Percentiles rank a stretch among this genome's conserved stretches.
Conservation (phyloP, 2,329 filamentous ascomycete species). For the Cladosporium sp. region DNA sequence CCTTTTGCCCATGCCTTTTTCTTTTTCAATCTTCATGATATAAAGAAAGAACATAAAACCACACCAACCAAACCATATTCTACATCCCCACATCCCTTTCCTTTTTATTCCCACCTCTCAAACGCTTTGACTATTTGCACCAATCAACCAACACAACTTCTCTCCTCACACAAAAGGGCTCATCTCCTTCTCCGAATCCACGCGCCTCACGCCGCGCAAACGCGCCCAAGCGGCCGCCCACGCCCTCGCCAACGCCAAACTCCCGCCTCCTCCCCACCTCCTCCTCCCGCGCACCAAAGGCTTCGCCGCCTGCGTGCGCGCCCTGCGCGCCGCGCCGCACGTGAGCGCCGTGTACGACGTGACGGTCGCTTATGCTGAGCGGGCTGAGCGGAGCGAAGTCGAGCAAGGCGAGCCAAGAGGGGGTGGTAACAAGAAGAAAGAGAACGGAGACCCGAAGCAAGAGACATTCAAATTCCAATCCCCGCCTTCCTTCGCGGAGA, state of each 20-base stretch:
- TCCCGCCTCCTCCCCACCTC: constrained; percentile 53
- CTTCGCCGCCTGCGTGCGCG: constrained; percentile 57
- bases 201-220: constrained; percentile 54
- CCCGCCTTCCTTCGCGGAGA: constrained; percentile 31
- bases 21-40: background rate
- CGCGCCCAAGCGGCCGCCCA: constrained; percentile 48
- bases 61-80: background rate
- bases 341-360: constrained; percentile 37
- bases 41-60: background rate
- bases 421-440: too few relatives aligned
- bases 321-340: constrained; percentile 38
- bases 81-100: background rate
- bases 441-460: background rate
- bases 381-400: background rate
- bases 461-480: constrained; percentile 23
- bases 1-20: background rate
- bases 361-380: constrained; percentile 35
- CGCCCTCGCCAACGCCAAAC: constrained; percentile 48
- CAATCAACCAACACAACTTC: background rate
- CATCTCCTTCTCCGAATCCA: constrained; percentile 62
- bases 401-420: background rate
- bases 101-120: background rate
- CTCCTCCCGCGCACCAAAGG: constrained; percentile 59
- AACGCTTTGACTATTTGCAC: background rate
- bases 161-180: constrained; percentile 46